Evolutionary conservation across 495 filamentous ascomycete species (phyloP).

Genomic region (Neurospora sp.): DNA sequence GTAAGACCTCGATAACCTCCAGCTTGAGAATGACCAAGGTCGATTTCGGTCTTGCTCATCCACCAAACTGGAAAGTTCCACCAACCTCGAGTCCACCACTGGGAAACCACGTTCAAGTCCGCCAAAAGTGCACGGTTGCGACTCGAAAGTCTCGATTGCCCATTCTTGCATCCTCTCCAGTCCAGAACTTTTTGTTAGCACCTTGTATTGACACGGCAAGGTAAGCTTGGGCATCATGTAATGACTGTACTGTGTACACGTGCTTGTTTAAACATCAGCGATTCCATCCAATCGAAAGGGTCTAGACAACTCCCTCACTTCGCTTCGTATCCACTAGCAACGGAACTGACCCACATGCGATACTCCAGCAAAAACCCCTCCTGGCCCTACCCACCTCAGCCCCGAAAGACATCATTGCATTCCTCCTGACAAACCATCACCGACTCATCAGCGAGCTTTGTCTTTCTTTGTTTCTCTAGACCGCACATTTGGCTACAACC

Average conservation of each 20-base stretch:
- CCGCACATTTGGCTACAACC: background rate
- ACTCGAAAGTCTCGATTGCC: background rate
- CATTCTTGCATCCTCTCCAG: background rate
- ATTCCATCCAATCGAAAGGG: background rate
- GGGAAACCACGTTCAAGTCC: background rate
- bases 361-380: background rate
- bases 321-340: background rate
- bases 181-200: background rate
- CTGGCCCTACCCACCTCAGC: background rate
- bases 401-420: background rate
- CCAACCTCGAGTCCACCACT: background rate
- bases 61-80: background rate
- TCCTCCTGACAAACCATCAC: background rate
- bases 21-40: background rate
- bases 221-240: background rate
- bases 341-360: background rate
- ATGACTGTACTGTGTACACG: background rate
- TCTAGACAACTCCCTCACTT: background rate
- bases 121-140: background rate
- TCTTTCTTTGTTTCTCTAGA: background rate
- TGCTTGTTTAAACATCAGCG: background rate
- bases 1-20: background rate
- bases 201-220: background rate
- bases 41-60: background rate
- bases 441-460: background rate